Evolutionary conservation across 1,284 basidiomycete genomes (phyloP), one percentile per base, ranked within the genome.

Genomic region (Athelia sp.): DNA sequence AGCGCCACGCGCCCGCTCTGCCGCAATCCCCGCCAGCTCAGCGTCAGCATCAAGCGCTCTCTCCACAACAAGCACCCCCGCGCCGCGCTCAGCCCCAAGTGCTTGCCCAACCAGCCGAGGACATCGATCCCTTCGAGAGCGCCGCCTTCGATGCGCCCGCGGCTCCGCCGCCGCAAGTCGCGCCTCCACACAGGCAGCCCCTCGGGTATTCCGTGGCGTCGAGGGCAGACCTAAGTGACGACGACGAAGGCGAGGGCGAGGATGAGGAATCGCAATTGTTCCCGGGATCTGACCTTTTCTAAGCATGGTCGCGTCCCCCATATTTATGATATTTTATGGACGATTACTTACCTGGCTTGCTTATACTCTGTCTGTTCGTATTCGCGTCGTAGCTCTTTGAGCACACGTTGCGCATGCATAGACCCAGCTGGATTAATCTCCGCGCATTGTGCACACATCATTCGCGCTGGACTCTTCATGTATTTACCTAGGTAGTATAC

Each of bases 221-320:
- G 24, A 52, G 59, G 34, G 67, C 55, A 63, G 60, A 63, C 59
- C 29, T 69, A 67, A 52, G 64, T 70, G 55, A 67, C 66, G 61
- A 50, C 69, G 56, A 68, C 65, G 61, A 59, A 19, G 54, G 50
- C 4, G 62, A 58, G 3, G 54, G 54, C 17, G 54, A 54, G 15
- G 58, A 52, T 44, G 70, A 70, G 48, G 70, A 65, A 43, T 75
- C 72, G 15, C 76, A 70, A 57, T 52, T 79, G 50, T 78, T 81
- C 65, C 76, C 79, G 31, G 79, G 78, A 23, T 80, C 78, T 36
- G 79, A 74, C 49, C 57, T 81, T 49, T 81, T 77, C 57, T 78
- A 61, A 73, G 43, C 43, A n/a, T 17, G 26, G 26, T 29, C 4
- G 26, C 26, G n/a, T n/a, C 26, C 26, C 26, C 26, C 26, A 29